Evolutionary conservation across 1,139 yeast species (phyloP).

Genomic region (Citeromyces siamensis): DNA sequence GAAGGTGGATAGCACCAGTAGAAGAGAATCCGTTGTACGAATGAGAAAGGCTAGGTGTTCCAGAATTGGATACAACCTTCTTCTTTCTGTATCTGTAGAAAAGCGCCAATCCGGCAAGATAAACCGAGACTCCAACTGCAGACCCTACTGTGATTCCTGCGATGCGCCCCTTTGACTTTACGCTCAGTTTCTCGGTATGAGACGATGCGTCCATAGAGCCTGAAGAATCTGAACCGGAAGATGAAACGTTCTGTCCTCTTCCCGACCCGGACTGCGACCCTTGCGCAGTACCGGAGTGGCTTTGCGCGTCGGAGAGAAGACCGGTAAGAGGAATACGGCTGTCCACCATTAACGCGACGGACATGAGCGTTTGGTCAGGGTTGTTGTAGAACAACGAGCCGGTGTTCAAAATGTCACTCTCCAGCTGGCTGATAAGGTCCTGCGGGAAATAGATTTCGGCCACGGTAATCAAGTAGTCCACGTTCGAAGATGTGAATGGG

Average conservation of each 20-base stretch:
- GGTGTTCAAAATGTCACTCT: conserved; percentile 27
- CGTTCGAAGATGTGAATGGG: conserved; percentile 41
- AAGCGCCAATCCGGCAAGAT: conserved; percentile 36
- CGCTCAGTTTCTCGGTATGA: conserved; percentile 9
- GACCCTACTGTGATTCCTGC: conserved; percentile 57
- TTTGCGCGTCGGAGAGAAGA: conserved; percentile 19
- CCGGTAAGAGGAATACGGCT: conserved; percentile 51
- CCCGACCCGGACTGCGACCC: conserved; percentile 10
- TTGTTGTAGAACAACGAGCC: conserved; percentile 38
- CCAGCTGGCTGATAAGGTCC: conserved; percentile 30
- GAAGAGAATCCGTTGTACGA: conserved; percentile 1
- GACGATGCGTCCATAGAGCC: conserved; percentile 30
- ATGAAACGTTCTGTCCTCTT: not conserved
- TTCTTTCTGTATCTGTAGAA: conserved; percentile 22
- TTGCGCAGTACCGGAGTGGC: conserved; percentile 7
- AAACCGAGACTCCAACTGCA: conserved; percentile 50
- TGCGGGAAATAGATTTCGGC: conserved; percentile 67
- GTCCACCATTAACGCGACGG: conserved; percentile 49
- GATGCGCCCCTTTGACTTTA: conserved; percentile 22
- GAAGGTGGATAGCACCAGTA: conserved; percentile 1
- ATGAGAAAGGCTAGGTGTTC: conserved; percentile 1
- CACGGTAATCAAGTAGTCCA: conserved; percentile 52
- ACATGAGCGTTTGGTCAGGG: conserved; percentile 29
- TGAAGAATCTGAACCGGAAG: conserved; percentile 9
- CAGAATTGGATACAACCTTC: conserved; percentile 8